These are phyloP conservation scores for Clathrospora elynae DNA, from an alignment of 2,329 filamentous ascomycete species.

Conservation along the genomic window DNA sequence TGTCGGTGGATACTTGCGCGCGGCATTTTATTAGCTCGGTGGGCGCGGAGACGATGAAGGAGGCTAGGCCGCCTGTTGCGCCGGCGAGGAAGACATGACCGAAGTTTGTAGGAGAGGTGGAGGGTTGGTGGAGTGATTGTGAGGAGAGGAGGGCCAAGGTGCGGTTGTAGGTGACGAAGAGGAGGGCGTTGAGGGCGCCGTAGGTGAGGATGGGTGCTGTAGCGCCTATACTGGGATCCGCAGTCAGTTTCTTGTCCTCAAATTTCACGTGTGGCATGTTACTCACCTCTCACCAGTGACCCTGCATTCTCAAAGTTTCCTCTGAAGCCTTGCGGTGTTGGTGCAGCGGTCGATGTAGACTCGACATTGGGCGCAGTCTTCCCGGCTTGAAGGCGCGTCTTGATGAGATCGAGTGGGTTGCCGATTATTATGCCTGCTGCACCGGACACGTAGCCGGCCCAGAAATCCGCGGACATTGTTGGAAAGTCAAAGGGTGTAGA, in stretches of 20 bases:
- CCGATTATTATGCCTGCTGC: conserved; percentile 85
- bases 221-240: conserved; percentile 60
- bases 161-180: conserved; percentile 90
- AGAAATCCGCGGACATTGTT: conserved; percentile 84
- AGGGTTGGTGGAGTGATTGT: too few species aligned
- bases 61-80: conserved; percentile 79
- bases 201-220: conserved; percentile 88
- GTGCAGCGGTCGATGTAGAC: conserved; percentile 11
- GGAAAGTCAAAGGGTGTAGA: neutral
- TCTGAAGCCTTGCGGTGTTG: conserved; percentile 28
- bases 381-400: conserved; percentile 79
- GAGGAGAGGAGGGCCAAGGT: conserved; percentile 67
- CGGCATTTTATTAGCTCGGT: conserved; percentile 92
- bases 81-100: conserved; percentile 79
- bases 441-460: conserved; percentile 89
- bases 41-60: conserved; percentile 83
- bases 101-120: conserved; percentile 52
- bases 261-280: neutral
- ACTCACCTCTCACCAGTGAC: conserved; percentile 46
- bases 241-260: conserved; percentile 4
- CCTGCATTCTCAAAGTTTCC: conserved; percentile 46
- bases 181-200: conserved; percentile 85
- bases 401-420: conserved; percentile 80
- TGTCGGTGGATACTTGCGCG: conserved; percentile 66
- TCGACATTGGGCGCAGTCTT: conserved; percentile 18